Evolutionary conservation across 495 filamentous ascomycete species (phyloP).

Genomic region (Sordaria brevicollis): DNA sequence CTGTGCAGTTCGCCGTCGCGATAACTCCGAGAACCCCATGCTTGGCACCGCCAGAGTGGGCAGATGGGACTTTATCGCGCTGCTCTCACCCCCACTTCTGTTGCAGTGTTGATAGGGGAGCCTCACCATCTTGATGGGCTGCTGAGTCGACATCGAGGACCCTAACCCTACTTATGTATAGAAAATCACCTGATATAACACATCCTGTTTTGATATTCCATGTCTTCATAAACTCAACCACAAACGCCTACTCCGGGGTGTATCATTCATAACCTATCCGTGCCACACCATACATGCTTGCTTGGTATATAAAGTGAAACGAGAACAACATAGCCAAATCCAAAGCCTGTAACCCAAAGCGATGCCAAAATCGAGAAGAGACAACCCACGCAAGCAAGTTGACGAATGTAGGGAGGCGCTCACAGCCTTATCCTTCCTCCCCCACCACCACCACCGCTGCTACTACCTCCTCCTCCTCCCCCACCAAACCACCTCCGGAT

Average conservation of each 20-base stretch:
- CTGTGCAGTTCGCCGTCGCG: not conserved
- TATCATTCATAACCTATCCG: not conserved
- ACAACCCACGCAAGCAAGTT: not conserved
- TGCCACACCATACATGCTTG: not conserved
- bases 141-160: not conserved
- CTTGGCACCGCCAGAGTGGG: not conserved
- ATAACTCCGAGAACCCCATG: not conserved
- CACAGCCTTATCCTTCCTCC: conserved; percentile 17
- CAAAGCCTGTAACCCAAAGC: not conserved
- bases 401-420: not conserved
- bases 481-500: conserved; percentile 37
- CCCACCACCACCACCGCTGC: conserved; percentile 2
- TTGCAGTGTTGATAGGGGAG: not conserved
- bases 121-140: not conserved
- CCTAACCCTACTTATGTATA: not conserved
- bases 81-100: not conserved
- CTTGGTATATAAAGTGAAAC: not conserved
- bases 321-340: not conserved
- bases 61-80: not conserved
- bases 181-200: not conserved
- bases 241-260: not conserved
- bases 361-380: not conserved
- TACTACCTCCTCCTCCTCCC: conserved; percentile 4
- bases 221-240: not conserved
- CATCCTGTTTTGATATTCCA: not conserved